Base-by-base conservation (phyloP, 2,329 filamentous ascomycete species). In the Aspergillus tamarii region DNA sequence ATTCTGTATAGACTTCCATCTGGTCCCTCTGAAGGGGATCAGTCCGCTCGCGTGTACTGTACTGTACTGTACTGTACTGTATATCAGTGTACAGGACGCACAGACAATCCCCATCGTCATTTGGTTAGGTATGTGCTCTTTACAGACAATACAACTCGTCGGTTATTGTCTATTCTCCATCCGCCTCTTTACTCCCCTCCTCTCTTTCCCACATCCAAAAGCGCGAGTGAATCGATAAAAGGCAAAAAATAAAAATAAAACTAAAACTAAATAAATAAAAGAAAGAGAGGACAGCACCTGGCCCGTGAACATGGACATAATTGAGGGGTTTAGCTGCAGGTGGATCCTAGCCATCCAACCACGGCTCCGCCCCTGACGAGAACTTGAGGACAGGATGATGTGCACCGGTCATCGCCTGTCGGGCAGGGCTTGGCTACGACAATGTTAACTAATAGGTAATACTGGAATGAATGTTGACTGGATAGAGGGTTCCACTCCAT, bases 241-340 rank as follows among this genome's bases (percentile, higher is more conserved):
- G 6, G 28, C 26, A 55, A 39, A 36, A 48, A 61, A 56, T 14
- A 39, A 41, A 57, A 34, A 23, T n/a, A n/a, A n/a, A n/a, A n/a
- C n/a, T n/a, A n/a, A n/a, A n/a, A n/a, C n/a, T n/a, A n/a, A n/a
- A n/a, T n/a, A 45, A 10, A 16, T n/a, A 10, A 23, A n/a, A 56
- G 19, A 2, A 36, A 43, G 48, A 36, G n/a, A 45, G 9, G 34
- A 63, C 60, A 54, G 52, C 32, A 21, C 52, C 52, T 54, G 32
- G 52, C 52, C 52, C 32, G 52, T 54, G 52, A 39, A 39, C 52
- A 54, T 39, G n/a, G 52, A 54, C 50, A 32, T 59, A 59, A 65
- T 59, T 68, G 67, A 67, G 67, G 64, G 66, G 68, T 66, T 67
- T 66, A 60, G 30, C 63, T 66, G 57, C 56, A 62, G 61, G 66